Evolutionary conservation across 2,329 filamentous ascomycete genomes (phyloP).

Genomic region (Xylaria multiplex): DNA sequence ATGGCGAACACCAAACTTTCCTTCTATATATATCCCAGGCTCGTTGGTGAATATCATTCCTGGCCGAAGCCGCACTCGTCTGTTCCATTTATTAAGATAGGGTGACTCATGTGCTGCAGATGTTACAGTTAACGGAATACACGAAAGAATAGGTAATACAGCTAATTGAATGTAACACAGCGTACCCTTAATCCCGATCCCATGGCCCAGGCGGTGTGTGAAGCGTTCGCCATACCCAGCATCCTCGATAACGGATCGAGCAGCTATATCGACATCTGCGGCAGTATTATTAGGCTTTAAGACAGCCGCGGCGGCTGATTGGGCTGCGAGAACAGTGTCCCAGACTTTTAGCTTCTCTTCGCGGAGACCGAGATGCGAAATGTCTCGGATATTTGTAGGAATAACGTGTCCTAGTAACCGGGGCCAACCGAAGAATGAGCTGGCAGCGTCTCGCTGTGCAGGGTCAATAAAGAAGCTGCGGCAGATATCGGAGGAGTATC

Average conservation of each 20-base stretch:
- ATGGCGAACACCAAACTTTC: conserved; percentile 69
- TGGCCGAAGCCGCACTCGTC: conserved; percentile 55
- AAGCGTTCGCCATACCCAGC: conserved; percentile 69
- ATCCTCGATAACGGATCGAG: conserved; percentile 64
- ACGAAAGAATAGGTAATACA: neutral
- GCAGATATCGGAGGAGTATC: conserved; percentile 72
- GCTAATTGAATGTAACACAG: neutral
- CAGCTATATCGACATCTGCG: conserved; percentile 69
- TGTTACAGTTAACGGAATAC: conserved; percentile 10
- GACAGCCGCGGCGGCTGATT: conserved; percentile 63
- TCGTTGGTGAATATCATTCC: conserved; percentile 73
- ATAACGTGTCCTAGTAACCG: conserved; percentile 1
- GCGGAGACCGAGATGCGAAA: conserved; percentile 40
- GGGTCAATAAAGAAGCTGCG: conserved; percentile 67
- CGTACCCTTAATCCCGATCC: conserved; percentile 69
- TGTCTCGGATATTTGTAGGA: neutral
- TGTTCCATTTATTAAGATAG: conserved; percentile 72
- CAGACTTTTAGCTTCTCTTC: conserved; percentile 67
- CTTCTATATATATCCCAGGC: conserved; percentile 69
- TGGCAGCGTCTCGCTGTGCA: neutral
- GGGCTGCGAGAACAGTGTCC: conserved; percentile 70
- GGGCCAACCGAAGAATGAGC: conserved; percentile 12
- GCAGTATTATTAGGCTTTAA: conserved; percentile 64
- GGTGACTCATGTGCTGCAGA: conserved; percentile 68
- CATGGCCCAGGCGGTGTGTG: conserved; percentile 71